Conservation (phyloP, 768 basidiomycete genomes). For the Tylopilus balloui region DNA sequence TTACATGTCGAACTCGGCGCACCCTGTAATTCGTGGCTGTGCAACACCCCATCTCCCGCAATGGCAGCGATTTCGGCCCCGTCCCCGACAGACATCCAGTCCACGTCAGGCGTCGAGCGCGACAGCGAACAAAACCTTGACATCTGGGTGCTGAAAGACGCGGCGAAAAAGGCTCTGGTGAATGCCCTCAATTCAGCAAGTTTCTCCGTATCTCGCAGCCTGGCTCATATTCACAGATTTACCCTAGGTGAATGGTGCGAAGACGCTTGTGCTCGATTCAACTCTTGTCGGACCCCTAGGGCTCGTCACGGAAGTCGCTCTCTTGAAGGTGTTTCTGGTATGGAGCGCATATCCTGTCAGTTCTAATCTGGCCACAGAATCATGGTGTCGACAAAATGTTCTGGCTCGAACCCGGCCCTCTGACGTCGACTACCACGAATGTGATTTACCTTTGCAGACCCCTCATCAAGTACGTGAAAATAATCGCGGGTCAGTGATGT, state of each 20-base stretch:
- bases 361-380: slow-evolving; percentile 51
- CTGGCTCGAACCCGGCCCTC: slow-evolving; percentile 90
- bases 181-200: slow-evolving; percentile 80
- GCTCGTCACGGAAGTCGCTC: slow-evolving; percentile 88
- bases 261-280: slow-evolving; percentile 93
- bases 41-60: slow-evolving; percentile 9
- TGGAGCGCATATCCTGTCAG: background rate
- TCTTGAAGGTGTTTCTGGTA: slow-evolving; percentile 67
- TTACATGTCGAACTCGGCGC: slow-evolving; percentile 6
- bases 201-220: background rate
- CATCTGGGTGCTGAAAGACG: slow-evolving; percentile 65
- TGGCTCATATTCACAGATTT: slow-evolving; percentile 7
- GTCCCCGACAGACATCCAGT: slow-evolving; percentile 36
- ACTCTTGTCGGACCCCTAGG: slow-evolving; percentile 88
- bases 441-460: slow-evolving; percentile 93
- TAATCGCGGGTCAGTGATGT: slow-evolving; percentile 72
- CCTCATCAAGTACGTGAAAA: slow-evolving; percentile 76
- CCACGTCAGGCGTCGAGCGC: slow-evolving; percentile 29
- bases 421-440: slow-evolving; percentile 79
- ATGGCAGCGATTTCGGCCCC: slow-evolving; percentile 28
- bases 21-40: slow-evolving; percentile 30
- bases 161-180: slow-evolving; percentile 74
- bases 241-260: slow-evolving; percentile 82
- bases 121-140: slow-evolving; percentile 46
- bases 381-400: slow-evolving; percentile 99